phyloP scores from a whole-genome alignment of 2,329 filamentous ascomycete species.

The Acephala macrosclerotiorum region DNA sequence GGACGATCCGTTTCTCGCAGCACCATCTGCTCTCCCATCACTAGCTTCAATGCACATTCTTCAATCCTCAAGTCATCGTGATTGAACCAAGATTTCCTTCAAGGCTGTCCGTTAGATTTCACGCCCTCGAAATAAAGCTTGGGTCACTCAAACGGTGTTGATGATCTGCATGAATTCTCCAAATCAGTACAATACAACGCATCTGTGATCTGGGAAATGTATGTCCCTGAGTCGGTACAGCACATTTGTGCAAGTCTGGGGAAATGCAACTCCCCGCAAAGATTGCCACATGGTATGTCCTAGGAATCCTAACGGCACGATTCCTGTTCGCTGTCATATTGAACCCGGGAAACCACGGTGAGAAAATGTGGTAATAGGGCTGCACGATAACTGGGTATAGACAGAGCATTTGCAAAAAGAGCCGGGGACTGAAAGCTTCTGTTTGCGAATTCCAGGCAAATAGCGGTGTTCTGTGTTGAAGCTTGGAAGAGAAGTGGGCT shows the following conservation, averaged over 20 bases:
- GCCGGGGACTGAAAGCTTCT: not conserved
- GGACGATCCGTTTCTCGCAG: too few species aligned
- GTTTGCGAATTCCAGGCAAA: not conserved
- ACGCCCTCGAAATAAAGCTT: not conserved
- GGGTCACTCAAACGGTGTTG: not conserved
- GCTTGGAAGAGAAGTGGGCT: not conserved
- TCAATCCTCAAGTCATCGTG: not conserved
- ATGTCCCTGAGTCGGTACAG: not conserved
- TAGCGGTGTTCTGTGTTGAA: not conserved
- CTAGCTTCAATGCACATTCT: not conserved
- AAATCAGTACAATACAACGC: not conserved
- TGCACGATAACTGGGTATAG: not conserved
- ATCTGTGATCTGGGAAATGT: constrained; percentile 2
- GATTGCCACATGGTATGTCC: not conserved
- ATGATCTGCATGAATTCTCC: not conserved
- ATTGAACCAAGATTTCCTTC: not conserved
- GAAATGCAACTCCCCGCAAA: too few species aligned
- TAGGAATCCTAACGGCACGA: not conserved
- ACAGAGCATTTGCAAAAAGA: not conserved
- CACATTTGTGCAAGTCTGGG: too few species aligned
- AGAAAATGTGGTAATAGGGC: not conserved
- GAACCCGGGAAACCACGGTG: not conserved
- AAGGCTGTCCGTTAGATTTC: not conserved
- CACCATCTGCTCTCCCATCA: not conserved
- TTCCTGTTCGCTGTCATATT: not conserved